Conservation (phyloP, 495 filamentous ascomycete species). For the Neurospora tetraspora region DNA sequence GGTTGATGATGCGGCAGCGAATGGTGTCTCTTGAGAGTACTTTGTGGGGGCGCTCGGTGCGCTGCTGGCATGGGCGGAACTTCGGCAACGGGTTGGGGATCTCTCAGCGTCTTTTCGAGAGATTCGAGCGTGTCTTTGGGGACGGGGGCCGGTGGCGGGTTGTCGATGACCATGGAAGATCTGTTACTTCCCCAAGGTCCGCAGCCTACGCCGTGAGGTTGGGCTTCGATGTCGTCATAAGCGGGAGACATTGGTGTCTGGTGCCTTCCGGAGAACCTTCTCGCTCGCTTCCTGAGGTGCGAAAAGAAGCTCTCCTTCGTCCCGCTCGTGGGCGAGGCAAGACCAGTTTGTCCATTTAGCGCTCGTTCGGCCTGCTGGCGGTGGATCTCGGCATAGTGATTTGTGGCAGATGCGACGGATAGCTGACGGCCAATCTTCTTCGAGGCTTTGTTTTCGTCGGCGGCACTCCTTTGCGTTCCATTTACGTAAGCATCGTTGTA, state of each 20-base stretch:
- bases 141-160: slow-evolving; percentile 37
- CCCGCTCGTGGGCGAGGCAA: slow-evolving; percentile 52
- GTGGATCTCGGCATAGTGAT: slow-evolving; percentile 78
- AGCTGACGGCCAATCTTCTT: slow-evolving; percentile 96
- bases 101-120: slow-evolving; percentile 70
- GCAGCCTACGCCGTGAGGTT: slow-evolving; percentile 47
- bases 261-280: slow-evolving; percentile 83
- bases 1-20: slow-evolving; percentile 65
- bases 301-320: slow-evolving; percentile 97
- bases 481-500: slow-evolving; percentile 37
- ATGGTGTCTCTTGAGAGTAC: slow-evolving; percentile 55
- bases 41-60: slow-evolving; percentile 40
- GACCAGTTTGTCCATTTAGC: slow-evolving; percentile 68
- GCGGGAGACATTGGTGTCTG: slow-evolving; percentile 63
- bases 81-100: slow-evolving; percentile 55
- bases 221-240: slow-evolving; percentile 80
- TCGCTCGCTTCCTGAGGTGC: slow-evolving; percentile 86
- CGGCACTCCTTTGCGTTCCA: slow-evolving; percentile 15
- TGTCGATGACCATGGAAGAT: slow-evolving; percentile 74
- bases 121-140: slow-evolving; percentile 53
- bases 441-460: slow-evolving; percentile 55
- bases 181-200: slow-evolving; percentile 77
- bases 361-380: slow-evolving; percentile 86
- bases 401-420: slow-evolving; percentile 87
- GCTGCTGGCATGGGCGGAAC: slow-evolving; percentile 46